Evolutionary conservation across 306 rosid species (phyloP), one percentile per base, ranked within the genome.

Genomic region (Castanospermum australe): DNA sequence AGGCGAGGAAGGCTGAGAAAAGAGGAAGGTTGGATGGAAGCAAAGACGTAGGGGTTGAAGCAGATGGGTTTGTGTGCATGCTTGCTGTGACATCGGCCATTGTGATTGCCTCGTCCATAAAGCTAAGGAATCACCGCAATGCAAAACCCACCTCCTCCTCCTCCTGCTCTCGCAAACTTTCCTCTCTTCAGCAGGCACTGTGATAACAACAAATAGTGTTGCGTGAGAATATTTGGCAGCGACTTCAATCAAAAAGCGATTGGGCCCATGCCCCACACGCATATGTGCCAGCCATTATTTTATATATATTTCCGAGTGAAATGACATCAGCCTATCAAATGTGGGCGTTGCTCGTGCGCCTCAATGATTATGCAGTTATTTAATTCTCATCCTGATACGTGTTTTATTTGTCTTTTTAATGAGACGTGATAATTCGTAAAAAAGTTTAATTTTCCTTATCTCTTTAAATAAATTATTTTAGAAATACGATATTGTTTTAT

Each of bases 11-110:
- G 0, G 96, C 91, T 13, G 96, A 75, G 78, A 86, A 2, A 17
- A 95, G 92, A 68, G 96, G 92, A 13, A 81, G 81, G 76, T 91
- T 93, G 14, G 76, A 80, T 11, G 94, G 90, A 28, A 88, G 79
- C 4, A 61, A 9, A 0, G 79, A 73, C 1, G 75, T 7, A 38
- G 72, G 71, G 5, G 57, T 0, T 6, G 62, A 1, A 1, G 84
- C 47, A 1, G 89, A 44, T 47, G 96, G 33, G 55, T 90, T 50
- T 22, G 84, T 11, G 41, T 51, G 71, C 57, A 56, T 30, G 79
- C 65, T 82, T 9, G 92, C 88, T 3, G 68, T 50, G 8, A 88
- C 87, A 64, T 89, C 93, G 20, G 84, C 92, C 74, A 75, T 82
- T 48, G 85, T 89, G 66, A 93, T 38, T 45, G 79, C 94, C 74